A percentile compares a stretch with the other conserved stretches of the same genome.
phyloP scores from a whole-genome alignment of 225 moss, liverwort and hornwort species.

The Physcomitrellopsis africana region DNA sequence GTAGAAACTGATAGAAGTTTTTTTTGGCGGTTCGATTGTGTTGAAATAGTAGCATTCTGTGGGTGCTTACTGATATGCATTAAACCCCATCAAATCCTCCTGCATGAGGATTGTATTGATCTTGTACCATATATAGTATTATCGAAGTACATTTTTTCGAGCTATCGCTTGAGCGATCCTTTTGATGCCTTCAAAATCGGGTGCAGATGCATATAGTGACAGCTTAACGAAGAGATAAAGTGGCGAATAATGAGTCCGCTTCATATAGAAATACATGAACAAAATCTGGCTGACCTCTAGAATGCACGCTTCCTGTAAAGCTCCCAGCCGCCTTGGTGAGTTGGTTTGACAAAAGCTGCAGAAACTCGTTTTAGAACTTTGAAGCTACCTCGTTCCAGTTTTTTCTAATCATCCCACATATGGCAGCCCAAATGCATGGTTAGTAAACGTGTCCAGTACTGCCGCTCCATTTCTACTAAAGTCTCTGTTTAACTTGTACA shows the following conservation, averaged over 20 bases:
- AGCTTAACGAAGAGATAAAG: too few relatives aligned
- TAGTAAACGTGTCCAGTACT: not conserved
- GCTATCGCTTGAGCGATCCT: not conserved
- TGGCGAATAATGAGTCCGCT: too few relatives aligned
- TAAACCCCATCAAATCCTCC: not conserved
- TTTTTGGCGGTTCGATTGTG: not conserved
- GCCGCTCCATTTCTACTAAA: not conserved
- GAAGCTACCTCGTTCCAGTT: not conserved
- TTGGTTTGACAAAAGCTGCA: not conserved
- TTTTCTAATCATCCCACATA: not conserved
- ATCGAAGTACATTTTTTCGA: not conserved
- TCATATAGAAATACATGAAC: not conserved
- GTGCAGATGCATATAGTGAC: too few relatives aligned
- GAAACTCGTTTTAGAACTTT: not conserved
- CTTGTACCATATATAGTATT: not conserved
- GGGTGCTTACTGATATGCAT: not conserved
- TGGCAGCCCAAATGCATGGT: not conserved
- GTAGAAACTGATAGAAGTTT: not conserved
- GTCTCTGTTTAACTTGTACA: not conserved
- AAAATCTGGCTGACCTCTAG: not conserved
- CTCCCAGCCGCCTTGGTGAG: not conserved
- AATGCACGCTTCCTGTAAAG: constrained; percentile 5
- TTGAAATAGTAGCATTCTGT: not conserved
- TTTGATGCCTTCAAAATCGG: not conserved
- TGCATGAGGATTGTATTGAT: not conserved